A percentile compares a stretch with the other conserved stretches of the same genome.
phyloP scores from a whole-genome alignment of 805 yeast species.

The Metschnikowia dekortorum region DNA sequence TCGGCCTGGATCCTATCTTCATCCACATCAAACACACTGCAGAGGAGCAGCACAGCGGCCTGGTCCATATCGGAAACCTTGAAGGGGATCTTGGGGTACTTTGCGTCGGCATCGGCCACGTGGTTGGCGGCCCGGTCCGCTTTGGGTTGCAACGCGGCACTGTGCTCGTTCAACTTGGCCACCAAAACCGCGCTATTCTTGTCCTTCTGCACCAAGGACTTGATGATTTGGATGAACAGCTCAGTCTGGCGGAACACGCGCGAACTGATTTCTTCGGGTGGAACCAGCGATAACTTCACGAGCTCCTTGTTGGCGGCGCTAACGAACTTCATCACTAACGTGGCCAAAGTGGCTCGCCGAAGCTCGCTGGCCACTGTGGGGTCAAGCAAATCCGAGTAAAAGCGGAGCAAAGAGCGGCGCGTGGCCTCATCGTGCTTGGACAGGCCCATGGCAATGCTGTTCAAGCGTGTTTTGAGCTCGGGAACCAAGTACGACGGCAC shows the following conservation, averaged over 20 bases:
- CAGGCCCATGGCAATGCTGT: conserved; percentile 44
- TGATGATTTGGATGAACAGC: conserved; percentile 34
- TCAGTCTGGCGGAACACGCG: conserved; percentile 35
- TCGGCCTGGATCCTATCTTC: conserved; percentile 51
- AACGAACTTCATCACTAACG: conserved; percentile 49
- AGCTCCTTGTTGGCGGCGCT: conserved; percentile 51
- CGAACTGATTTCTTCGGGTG: conserved; percentile 26
- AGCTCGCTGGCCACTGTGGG: conserved; percentile 38
- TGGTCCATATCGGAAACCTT: conserved; percentile 52
- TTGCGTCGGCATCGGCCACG: conserved; percentile 7
- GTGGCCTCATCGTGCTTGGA: conserved; percentile 43
- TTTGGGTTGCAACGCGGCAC: conserved; percentile 31
- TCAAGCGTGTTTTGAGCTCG: conserved; percentile 39
- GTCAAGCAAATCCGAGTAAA: conserved; percentile 57
- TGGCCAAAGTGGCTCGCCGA: conserved; percentile 34
- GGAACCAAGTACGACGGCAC: conserved; percentile 36
- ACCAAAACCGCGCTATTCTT: conserved; percentile 35
- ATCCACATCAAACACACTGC: conserved; percentile 47
- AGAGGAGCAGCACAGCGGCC: conserved; percentile 38
- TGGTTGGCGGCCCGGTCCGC: conserved; percentile 2
- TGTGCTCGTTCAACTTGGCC: conserved; percentile 42
- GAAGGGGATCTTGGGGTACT: conserved; percentile 46
- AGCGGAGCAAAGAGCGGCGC: conserved; percentile 54
- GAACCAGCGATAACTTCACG: conserved; percentile 34
- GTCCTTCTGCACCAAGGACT: conserved; percentile 34